Conservation (phyloP, 306 rosid species). For the Quercus agrifolia region DNA sequence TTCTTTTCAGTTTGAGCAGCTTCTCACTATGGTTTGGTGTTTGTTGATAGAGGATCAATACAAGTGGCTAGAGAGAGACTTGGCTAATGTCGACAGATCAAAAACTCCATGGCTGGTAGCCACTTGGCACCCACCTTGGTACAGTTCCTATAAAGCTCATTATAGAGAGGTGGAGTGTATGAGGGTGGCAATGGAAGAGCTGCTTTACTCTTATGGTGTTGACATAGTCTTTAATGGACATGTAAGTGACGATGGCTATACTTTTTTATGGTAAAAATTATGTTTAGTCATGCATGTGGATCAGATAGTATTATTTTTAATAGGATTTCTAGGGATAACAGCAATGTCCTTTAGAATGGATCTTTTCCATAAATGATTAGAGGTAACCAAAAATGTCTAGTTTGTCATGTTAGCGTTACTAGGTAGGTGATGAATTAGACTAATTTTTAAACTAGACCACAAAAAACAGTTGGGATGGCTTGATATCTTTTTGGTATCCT, state of each 20-base stretch:
- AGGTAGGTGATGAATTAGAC: neutral
- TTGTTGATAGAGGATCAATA: slow-evolving; percentile 55
- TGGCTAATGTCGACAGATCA: slow-evolving; percentile 63
- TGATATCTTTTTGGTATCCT: neutral
- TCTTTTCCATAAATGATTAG: neutral
- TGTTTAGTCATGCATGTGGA: neutral
- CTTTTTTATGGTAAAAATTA: neutral
- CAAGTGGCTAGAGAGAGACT: slow-evolving; percentile 80
- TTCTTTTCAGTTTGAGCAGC: neutral
- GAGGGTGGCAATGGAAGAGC: slow-evolving; percentile 71
- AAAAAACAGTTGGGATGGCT: neutral
- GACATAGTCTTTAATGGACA: slow-evolving; percentile 82
- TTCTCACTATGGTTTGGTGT: neutral
- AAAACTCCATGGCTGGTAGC: slow-evolving; percentile 86
- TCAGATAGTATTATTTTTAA: neutral
- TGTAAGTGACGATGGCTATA: slow-evolving; percentile 45
- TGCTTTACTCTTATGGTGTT: slow-evolving; percentile 64
- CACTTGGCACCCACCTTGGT: slow-evolving; percentile 92
- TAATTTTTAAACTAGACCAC: neutral
- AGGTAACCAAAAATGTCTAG: neutral
- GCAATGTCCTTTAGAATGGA: neutral
- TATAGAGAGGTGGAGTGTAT: slow-evolving; percentile 85
- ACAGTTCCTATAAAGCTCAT: slow-evolving; percentile 64
- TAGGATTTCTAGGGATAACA: neutral
- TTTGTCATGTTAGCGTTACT: neutral